Conservation (phyloP, 495 filamentous ascomycete genomes). For the Astrocystis sublimbata region DNA sequence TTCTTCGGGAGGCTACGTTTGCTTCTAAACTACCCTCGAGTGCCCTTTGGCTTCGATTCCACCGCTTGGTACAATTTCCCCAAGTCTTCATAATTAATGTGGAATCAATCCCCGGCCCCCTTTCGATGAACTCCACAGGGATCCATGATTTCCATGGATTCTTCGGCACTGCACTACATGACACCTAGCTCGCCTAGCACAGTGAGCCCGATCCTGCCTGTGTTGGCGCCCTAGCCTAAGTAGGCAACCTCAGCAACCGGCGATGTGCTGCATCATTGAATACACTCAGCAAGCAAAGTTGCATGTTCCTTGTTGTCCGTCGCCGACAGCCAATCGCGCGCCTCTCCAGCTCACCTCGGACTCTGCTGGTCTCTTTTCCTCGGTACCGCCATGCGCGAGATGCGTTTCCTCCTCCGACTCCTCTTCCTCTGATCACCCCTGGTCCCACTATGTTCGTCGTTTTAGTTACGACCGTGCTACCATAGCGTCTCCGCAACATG, state of each 20-base stretch:
- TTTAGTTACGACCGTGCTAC: background rate
- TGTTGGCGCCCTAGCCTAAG: background rate
- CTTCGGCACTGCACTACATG: background rate
- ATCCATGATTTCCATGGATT: too few relatives aligned
- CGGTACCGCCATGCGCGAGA: background rate
- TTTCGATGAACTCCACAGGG: background rate
- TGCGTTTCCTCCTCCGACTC: background rate
- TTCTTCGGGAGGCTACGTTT: too few relatives aligned
- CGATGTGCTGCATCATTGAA: background rate
- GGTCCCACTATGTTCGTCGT: background rate
- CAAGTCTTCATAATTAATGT: background rate
- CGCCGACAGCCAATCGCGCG: background rate
- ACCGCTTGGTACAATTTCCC: too few relatives aligned
- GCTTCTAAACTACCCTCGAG: too few relatives aligned
- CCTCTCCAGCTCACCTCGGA: background rate
- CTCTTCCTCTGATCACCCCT: background rate
- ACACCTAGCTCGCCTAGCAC: too few relatives aligned
- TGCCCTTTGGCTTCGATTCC: too few relatives aligned
- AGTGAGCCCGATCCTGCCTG: too few relatives aligned
- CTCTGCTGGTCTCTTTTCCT: background rate
- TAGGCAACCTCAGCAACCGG: background rate
- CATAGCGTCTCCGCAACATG: background rate
- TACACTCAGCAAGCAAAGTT: background rate
- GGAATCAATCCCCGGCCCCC: background rate
- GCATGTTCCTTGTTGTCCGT: background rate